These are phyloP conservation scores for Aureobasidium melanogenum DNA, from an alignment of 2,329 filamentous ascomycete species.

Conservation along the genomic window DNA sequence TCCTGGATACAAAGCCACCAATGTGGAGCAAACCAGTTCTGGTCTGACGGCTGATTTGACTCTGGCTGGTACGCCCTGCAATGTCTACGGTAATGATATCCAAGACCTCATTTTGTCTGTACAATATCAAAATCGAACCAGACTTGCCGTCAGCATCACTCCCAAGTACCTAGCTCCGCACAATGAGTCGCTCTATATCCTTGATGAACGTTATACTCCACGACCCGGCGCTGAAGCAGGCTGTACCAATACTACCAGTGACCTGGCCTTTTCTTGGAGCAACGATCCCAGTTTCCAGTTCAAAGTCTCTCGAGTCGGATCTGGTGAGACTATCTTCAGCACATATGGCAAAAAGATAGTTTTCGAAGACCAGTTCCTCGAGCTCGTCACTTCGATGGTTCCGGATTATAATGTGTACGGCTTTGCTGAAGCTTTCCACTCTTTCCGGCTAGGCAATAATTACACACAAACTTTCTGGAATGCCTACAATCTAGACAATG, in stretches of 20 bases:
- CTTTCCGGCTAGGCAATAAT: conserved; percentile 24
- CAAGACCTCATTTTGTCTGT: conserved; percentile 19
- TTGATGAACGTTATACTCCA: conserved; percentile 16
- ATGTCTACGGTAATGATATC: conserved; percentile 25
- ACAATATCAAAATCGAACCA: conserved; percentile 22
- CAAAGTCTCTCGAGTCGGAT: conserved; percentile 17
- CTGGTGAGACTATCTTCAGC: conserved; percentile 23
- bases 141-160: conserved; percentile 18
- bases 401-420: conserved; percentile 26
- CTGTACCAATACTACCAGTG: conserved; percentile 17
- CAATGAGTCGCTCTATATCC: conserved; percentile 21
- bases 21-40: conserved; percentile 18
- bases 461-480: conserved; percentile 26
- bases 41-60: conserved; percentile 23
- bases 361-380: conserved; percentile 26
- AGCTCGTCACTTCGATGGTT: conserved; percentile 22
- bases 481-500: conserved; percentile 22
- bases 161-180: conserved; percentile 19
- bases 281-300: conserved; percentile 24
- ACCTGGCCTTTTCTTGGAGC: conserved; percentile 23
- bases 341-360: conserved; percentile 23
- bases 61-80: conserved; percentile 22
- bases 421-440: conserved; percentile 22
- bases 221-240: conserved; percentile 7
- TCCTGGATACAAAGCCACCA: conserved; percentile 24